Percentiles rank a stretch among this genome's conserved stretches.
Evolutionary conservation across 1,139 yeast genomes (phyloP).

Genomic region (Yamadazyma sp.): DNA sequence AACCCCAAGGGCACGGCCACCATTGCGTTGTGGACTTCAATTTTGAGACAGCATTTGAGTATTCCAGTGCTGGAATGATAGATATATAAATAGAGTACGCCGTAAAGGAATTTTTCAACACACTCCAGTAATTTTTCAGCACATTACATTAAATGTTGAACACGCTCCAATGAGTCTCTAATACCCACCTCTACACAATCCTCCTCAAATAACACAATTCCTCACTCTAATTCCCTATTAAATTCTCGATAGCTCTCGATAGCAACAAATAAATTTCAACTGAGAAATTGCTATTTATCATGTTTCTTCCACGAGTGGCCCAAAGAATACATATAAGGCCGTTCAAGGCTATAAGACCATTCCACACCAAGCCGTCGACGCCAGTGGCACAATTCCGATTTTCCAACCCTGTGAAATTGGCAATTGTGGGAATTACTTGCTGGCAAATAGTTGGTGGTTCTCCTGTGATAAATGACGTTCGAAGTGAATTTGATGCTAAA

Average conservation of each 20-base stretch:
- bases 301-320: constrained; percentile 1
- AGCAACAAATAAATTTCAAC: background rate
- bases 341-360: background rate
- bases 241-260: background rate
- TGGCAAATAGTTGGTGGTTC: constrained; percentile 12
- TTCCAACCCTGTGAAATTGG: constrained; percentile 6
- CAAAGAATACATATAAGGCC: background rate
- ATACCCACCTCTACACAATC: background rate
- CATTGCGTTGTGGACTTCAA: constrained; percentile 51
- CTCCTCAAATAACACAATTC: background rate
- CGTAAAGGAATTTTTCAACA: too few species aligned
- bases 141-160: too few species aligned
- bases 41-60: constrained; percentile 36
- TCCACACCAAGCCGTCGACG: background rate
- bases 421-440: constrained; percentile 12
- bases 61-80: too few species aligned
- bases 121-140: background rate
- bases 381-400: background rate
- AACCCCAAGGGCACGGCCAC: constrained; percentile 56
- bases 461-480: constrained; percentile 28
- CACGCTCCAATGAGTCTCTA: too few species aligned
- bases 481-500: constrained; percentile 18
- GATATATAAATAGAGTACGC: too few species aligned
- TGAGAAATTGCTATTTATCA: constrained; percentile 1
- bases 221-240: too few species aligned